phyloP scores from a whole-genome alignment of 31 red algal species.

The Odonthalia washingtoniensis region DNA sequence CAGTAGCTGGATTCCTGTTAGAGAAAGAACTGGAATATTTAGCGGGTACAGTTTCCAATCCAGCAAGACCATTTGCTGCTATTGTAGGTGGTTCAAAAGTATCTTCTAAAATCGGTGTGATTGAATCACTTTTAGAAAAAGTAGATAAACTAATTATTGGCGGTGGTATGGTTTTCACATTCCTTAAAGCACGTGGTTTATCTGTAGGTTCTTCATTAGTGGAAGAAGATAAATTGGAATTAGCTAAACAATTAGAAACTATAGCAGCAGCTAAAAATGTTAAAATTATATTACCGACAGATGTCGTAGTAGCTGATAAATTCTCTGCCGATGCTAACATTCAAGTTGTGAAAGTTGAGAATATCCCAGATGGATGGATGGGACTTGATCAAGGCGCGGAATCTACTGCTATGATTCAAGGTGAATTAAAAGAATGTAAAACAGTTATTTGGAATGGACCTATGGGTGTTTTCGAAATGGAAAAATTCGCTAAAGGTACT shows the following conservation, averaged over 20 bases:
- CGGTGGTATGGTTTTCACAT: slow-evolving; percentile 99
- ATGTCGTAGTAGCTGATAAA: slow-evolving; percentile 92
- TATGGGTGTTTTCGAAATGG: slow-evolving; percentile 99
- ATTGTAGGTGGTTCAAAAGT: slow-evolving; percentile 99
- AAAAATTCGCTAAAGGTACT: slow-evolving; percentile 94
- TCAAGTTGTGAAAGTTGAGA: slow-evolving; percentile 67
- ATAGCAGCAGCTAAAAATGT: slow-evolving; percentile 82
- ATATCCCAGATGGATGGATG: slow-evolving; percentile 98
- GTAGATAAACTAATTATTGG: slow-evolving; percentile 98
- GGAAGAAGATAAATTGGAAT: slow-evolving; percentile 97
- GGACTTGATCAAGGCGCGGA: slow-evolving; percentile 91
- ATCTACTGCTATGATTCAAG: slow-evolving; percentile 77
- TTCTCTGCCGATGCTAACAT: slow-evolving; percentile 92
- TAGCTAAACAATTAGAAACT: slow-evolving; percentile 72
- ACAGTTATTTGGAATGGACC: slow-evolving; percentile 99
- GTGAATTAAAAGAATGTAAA: slow-evolving; percentile 80
- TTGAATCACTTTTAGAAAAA: slow-evolving; percentile 94
- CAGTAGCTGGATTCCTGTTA: slow-evolving; percentile 93
- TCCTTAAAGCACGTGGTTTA: slow-evolving; percentile 90
- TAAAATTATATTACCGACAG: slow-evolving; percentile 86
- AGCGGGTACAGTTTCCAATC: slow-evolving; percentile 79
- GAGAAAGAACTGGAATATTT: slow-evolving; percentile 99
- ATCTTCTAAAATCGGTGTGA: slow-evolving; percentile 96
- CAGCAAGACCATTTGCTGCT: slow-evolving; percentile 90
- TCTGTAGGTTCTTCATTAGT: slow-evolving; percentile 89